Base-by-base conservation (phyloP, 257 asterid species). In the Henckelia pumila region DNA sequence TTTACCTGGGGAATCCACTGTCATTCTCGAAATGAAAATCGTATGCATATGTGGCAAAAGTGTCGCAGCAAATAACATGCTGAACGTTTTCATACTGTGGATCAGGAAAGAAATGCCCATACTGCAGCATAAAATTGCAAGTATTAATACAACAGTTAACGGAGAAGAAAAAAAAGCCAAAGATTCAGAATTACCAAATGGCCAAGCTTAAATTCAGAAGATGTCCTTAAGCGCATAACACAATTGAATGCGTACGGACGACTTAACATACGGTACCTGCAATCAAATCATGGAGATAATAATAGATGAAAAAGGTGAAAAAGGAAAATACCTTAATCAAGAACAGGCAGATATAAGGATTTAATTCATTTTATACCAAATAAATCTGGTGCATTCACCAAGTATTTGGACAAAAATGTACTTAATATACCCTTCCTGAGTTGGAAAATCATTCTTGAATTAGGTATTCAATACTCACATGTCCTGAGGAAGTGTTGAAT, bases 401-500 rank as follows among this genome's bases (percentile, higher is more conserved):
- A 20, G 64, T 44, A 23, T 50, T 6, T 8, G 37, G 30, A 32
- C 9, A 7, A 32, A 32, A 6, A 32, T 7, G 37, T 7, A 32
- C 37, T 32, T 32, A 32, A 0, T n/a, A 57, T 56, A 63, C 25
- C 62, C 56, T 63, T 66, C 32, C 50, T 71, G 30, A 71, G 64
- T 59, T 69, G 58, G 50, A 72, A 58, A 22, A 64, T 56, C 69
- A 74, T 55, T 28, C 25, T 67, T 61, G 23, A 56, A 60, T 20
- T 65, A 72, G 60, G 71, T 59, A 61, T 53, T 59, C 49, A 29
- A 32, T 67, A 88, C 99, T 88, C 86, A 94, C 99, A 94, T 86
- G 83, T 94, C 99, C 79, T 94, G 99, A 72, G 99, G 99, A 73
- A 94, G 99, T 49, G 99, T 94, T 61, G 99, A 94, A 81, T 94